phyloP scores from a whole-genome alignment of 176 grass and related monocot species.

The Triticum monococcum region DNA sequence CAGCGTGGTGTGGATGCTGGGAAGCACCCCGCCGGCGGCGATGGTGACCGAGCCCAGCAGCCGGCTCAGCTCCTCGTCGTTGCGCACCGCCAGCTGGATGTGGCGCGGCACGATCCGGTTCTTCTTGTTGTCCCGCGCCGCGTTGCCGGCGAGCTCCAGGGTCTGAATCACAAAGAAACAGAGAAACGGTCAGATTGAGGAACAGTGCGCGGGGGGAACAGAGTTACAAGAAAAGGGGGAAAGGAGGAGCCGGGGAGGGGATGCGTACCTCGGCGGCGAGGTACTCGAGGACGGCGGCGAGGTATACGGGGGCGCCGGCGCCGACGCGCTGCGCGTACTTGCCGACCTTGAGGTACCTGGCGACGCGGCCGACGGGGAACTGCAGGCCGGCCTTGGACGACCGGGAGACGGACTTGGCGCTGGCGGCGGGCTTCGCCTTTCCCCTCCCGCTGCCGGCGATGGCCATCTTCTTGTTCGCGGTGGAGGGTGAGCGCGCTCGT shows the following conservation, averaged over 20 bases:
- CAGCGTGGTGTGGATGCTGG: slow-evolving; percentile 43
- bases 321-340: slow-evolving; percentile 24
- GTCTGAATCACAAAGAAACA: no score
- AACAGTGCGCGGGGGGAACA: no score
- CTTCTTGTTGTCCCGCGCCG: slow-evolving; percentile 66
- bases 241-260: no score
- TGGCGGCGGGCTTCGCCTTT: no score
- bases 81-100: slow-evolving; percentile 62
- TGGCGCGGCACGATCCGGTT: slow-evolving; percentile 57
- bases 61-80: slow-evolving; percentile 57
- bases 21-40: slow-evolving; percentile 46
- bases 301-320: neutral
- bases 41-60: slow-evolving; percentile 46
- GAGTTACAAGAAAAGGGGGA: no score
- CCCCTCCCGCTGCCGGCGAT: no score
- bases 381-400: slow-evolving; percentile 86
- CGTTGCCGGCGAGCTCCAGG: slow-evolving; percentile 56
- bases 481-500: no score
- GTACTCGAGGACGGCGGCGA: neutral
- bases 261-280: neutral
- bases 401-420: slow-evolving; percentile 30
- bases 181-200: no score
- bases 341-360: slow-evolving; percentile 75
- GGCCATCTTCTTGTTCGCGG: no score
- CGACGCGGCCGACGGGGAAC: slow-evolving; percentile 89